phyloP scores from a whole-genome alignment of 202 grass and related monocot genomes.

The Setaria viridis region DNA sequence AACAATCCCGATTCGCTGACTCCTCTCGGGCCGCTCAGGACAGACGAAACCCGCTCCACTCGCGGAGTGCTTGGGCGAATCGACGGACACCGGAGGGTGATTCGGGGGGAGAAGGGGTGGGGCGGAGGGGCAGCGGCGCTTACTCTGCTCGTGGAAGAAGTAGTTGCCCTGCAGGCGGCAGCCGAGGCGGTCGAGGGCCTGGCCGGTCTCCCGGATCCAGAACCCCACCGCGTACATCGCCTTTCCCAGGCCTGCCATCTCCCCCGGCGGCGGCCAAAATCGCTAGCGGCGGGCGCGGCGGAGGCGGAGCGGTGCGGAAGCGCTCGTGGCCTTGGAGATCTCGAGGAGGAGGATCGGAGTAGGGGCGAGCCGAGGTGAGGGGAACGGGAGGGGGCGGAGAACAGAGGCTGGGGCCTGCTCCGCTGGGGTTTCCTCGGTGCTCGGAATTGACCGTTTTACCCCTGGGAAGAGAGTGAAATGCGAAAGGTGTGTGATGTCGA shows the following conservation, averaged over 20 bases:
- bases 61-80: background rate
- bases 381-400: background rate
- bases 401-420: conserved; percentile 10
- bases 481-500: background rate
- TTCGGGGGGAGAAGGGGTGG: background rate
- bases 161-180: conserved; percentile 89
- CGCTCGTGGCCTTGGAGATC: conserved; percentile 57
- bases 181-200: conserved; percentile 84
- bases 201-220: conserved; percentile 90
- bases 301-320: background rate
- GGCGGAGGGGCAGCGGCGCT: conserved; percentile 2
- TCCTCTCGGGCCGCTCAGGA: background rate
- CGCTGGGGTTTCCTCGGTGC: conserved; percentile 25
- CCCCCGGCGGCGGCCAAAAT: background rate
- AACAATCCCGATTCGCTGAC: conserved; percentile 17
- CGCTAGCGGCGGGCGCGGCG: conserved; percentile 31
- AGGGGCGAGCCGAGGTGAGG: conserved; percentile 14
- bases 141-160: conserved; percentile 88
- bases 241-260: conserved; percentile 72
- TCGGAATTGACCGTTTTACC: conserved; percentile 38
- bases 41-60: conserved; percentile 16
- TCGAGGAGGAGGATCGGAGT: conserved; percentile 30
- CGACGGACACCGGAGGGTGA: background rate
- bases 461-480: background rate
- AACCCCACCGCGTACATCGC: conserved; percentile 84